These are phyloP conservation scores for Mycena latifolia DNA, from an alignment of 768 basidiomycete genomes.

Conservation along the genomic window DNA sequence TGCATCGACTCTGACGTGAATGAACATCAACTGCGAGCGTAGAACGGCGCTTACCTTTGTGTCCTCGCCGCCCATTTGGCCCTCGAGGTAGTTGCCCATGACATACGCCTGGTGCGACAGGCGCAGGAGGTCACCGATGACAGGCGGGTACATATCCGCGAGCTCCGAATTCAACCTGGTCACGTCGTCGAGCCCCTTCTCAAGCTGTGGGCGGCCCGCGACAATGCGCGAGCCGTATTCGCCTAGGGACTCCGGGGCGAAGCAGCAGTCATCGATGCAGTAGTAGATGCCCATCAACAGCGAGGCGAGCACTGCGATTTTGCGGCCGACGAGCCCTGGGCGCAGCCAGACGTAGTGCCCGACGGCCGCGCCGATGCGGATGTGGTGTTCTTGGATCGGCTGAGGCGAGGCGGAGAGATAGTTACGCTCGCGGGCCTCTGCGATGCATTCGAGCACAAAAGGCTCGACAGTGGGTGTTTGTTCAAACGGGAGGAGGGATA, in stretches of 20 bases:
- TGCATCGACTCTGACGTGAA: not conserved
- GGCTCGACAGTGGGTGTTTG: conserved; percentile 23
- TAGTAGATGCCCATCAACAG: conserved; percentile 20
- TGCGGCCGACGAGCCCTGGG: conserved; percentile 1
- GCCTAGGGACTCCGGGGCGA: conserved; percentile 1
- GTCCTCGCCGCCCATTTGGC: conserved; percentile 11
- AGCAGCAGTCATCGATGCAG: conserved; percentile 26
- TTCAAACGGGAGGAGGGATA: conserved; percentile 17
- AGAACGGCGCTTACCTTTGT: not conserved
- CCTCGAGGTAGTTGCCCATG: conserved; percentile 28
- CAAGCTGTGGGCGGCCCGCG: conserved; percentile 5
- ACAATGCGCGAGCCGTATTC: conserved; percentile 21
- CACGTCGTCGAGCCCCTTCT: conserved; percentile 18
- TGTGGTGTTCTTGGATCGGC: conserved; percentile 21
- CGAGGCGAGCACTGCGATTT: conserved; percentile 12
- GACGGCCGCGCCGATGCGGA: conserved; percentile 26
- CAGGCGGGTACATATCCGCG: conserved; percentile 11
- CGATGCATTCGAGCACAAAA: conserved; percentile 23
- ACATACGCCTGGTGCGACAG: conserved; percentile 28
- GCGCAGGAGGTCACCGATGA: conserved; percentile 17
- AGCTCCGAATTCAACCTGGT: conserved; percentile 13
- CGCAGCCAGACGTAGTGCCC: conserved; percentile 26
- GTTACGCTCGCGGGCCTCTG: conserved; percentile 11
- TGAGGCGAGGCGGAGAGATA: conserved; percentile 19
- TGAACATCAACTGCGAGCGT: not conserved